These are phyloP conservation scores for Tolypocladium paradoxum DNA, from an alignment of 2,329 filamentous ascomycete species.

Conservation along the genomic window DNA sequence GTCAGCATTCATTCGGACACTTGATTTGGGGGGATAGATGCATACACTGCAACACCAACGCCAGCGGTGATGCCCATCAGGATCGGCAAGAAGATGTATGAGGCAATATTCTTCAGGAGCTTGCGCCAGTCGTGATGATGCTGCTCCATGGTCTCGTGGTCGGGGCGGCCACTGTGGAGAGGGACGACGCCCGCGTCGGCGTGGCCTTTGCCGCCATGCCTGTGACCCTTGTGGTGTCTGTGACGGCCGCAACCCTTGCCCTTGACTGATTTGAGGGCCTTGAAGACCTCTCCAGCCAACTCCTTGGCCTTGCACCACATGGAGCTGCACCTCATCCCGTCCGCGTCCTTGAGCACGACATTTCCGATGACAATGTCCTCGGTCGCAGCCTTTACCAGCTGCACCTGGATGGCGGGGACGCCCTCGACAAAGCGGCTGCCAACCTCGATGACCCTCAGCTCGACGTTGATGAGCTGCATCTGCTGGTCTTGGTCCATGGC, in stretches of 20 bases:
- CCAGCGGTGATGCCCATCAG: slow-evolving; percentile 59
- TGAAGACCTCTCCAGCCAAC: slow-evolving; percentile 16
- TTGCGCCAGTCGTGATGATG: slow-evolving; percentile 26
- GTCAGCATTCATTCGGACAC: slow-evolving; percentile 2
- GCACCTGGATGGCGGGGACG: slow-evolving; percentile 46
- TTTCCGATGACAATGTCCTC: slow-evolving; percentile 45
- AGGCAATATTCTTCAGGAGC: slow-evolving; percentile 43
- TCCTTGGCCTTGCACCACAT: slow-evolving; percentile 40
- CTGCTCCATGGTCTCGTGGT: slow-evolving; percentile 12
- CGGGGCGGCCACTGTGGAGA: slow-evolving; percentile 7
- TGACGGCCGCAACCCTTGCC: slow-evolving; percentile 13
- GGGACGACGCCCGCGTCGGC: slow-evolving; percentile 1
- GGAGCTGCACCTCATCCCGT: slow-evolving; percentile 26
- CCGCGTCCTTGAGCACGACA: slow-evolving; percentile 26
- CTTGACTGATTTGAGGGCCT: slow-evolving; percentile 15
- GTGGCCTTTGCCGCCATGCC: slow-evolving; percentile 6
- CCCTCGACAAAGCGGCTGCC: slow-evolving; percentile 42
- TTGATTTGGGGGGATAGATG: slow-evolving; percentile 6
- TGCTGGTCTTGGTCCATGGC: slow-evolving; percentile 39
- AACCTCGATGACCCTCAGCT: slow-evolving; percentile 50
- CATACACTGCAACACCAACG: slow-evolving; percentile 53
- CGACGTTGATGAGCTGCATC: slow-evolving; percentile 40
- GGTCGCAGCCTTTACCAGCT: slow-evolving; percentile 47
- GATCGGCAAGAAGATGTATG: slow-evolving; percentile 56
- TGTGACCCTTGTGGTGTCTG: not conserved